phyloP scores from a whole-genome alignment of 2,329 filamentous ascomycete species.

The Sphaerulina vaccinii region DNA sequence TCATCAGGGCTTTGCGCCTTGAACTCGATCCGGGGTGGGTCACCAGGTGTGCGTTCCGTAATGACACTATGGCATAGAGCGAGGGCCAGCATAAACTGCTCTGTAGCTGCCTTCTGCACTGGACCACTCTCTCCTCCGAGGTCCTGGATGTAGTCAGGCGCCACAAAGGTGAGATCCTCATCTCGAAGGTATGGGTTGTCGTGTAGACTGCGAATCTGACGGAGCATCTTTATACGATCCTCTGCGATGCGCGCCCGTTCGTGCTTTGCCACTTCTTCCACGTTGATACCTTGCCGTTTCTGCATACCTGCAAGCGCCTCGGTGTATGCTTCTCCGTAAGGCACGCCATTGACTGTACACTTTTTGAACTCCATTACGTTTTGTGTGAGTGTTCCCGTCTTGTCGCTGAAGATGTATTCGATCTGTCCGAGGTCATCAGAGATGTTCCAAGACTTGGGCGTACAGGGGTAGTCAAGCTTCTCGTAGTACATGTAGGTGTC shows the following conservation, averaged over 20 bases:
- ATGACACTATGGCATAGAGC: constrained; percentile 98
- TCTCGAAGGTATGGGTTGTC: constrained; percentile 89
- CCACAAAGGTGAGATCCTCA: constrained; percentile 86
- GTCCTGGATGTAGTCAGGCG: constrained; percentile 84
- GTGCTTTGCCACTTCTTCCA: constrained; percentile 73
- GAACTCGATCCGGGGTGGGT: constrained; percentile 87
- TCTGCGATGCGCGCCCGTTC: constrained; percentile 75
- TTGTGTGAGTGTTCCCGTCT: constrained; percentile 84
- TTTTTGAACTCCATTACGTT: constrained; percentile 99
- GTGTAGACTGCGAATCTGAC: constrained; percentile 71
- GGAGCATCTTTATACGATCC: constrained; percentile 71
- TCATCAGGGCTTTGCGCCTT: constrained; percentile 98
- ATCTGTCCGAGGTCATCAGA: constrained; percentile 97
- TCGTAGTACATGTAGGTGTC: constrained; percentile 98
- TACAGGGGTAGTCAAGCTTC: constrained; percentile 86
- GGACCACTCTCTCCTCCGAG: constrained; percentile 72
- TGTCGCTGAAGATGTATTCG: constrained; percentile 98
- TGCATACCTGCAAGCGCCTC: constrained; percentile 97
- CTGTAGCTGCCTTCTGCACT: constrained; percentile 74
- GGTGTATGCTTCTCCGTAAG: constrained; percentile 96
- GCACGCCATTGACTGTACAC: constrained; percentile 89
- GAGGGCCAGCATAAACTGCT: constrained; percentile 90
- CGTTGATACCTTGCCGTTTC: constrained; percentile 81
- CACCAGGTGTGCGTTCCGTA: constrained; percentile 83
- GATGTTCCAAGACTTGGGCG: constrained; percentile 98